A percentile compares a stretch with the other conserved stretches of the same genome.
phyloP scores from a whole-genome alignment of 257 asterid genomes.

The Plantago elongata region DNA sequence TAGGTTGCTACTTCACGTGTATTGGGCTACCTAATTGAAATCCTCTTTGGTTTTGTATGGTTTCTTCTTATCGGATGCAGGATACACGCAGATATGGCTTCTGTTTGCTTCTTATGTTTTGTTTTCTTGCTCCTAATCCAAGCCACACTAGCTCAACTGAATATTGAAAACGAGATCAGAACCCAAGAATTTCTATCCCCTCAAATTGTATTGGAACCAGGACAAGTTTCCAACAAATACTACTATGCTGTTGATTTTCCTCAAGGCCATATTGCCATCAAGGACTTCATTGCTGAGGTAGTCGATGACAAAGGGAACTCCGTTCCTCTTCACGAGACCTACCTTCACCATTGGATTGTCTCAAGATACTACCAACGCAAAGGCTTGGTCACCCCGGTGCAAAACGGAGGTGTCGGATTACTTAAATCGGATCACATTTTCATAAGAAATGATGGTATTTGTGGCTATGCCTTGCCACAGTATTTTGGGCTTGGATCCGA shows the following conservation, averaged over 20 bases:
- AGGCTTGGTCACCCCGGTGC: conserved; percentile 18
- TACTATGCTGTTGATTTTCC: conserved; percentile 55
- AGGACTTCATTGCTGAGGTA: conserved; percentile 59
- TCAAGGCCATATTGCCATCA: conserved; percentile 65
- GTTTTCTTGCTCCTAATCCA: conserved; percentile 12
- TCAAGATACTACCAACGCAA: conserved; percentile 38
- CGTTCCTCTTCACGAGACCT: conserved; percentile 64
- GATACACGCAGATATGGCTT: conserved; percentile 24
- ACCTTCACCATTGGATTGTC: conserved; percentile 75
- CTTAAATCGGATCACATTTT: conserved; percentile 26
- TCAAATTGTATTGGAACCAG: conserved; percentile 47
- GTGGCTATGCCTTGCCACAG: conserved; percentile 46
- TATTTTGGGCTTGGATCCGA: conserved; percentile 90
- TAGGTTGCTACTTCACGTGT: no score
- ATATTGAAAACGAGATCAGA: conserved; percentile 31
- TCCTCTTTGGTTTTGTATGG: not conserved
- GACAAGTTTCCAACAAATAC: conserved; percentile 49
- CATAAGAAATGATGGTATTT: conserved; percentile 50
- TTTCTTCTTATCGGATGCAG: conserved; percentile 16
- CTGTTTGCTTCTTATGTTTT: conserved; percentile 26
- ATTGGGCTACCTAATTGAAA: no score
- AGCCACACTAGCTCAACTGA: conserved; percentile 26
- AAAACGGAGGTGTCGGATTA: conserved; percentile 14
- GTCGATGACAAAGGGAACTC: conserved; percentile 56
- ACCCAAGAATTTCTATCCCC: conserved; percentile 57